Evolutionary conservation across 2,329 filamentous ascomycete species (phyloP), one percentile per base, ranked within the genome.

Genomic region (Fusarium sp.): DNA sequence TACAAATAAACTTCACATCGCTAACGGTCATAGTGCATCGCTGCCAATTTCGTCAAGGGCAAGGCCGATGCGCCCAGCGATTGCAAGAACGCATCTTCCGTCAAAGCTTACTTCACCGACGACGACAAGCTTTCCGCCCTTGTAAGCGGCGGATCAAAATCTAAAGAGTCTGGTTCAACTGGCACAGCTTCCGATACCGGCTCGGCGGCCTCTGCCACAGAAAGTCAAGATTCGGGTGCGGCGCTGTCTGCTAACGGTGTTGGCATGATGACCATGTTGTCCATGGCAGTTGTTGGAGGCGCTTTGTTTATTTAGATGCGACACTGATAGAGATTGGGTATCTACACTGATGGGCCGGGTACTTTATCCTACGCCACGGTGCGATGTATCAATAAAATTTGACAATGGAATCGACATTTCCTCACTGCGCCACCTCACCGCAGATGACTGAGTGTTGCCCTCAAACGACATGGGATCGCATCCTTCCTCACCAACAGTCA

Each of bases 1-100:
- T 40, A 8, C 48, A 7, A 12, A 30, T 22, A 6, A 55, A 13
- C 6, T 10, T 20, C 3, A 3, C 9, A 10, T 29, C 24, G 20
- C 57, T 69, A 57, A 67, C 14, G 11, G 16, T 9, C 10, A 22
- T 54, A 89, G 86, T 89, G 87, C 73, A 78, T 86, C 44, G 81
- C 82, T 34, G 85, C 88, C 69, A 85, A 85, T 68, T 89, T 89
- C 70, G 85, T 90, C 67, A 73, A 75, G n/a, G 81, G 81, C 63
- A 69, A 76, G n/a, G 75, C 72, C 40, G 70, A 77, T 20, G 62
- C 76, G 13, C 77, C 79, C 25, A 74, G 67, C 55, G 65, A 74
- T 5, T 83, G 81, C 77, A 77, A 69, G 25, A 83, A 83, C 74
- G 75, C 77, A 18, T 79, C 78, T 25, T 76, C 77, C 11, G 64